These are phyloP conservation scores for Tothia fuscella DNA, from an alignment of 2,329 filamentous ascomycete species.

Conservation along the genomic window DNA sequence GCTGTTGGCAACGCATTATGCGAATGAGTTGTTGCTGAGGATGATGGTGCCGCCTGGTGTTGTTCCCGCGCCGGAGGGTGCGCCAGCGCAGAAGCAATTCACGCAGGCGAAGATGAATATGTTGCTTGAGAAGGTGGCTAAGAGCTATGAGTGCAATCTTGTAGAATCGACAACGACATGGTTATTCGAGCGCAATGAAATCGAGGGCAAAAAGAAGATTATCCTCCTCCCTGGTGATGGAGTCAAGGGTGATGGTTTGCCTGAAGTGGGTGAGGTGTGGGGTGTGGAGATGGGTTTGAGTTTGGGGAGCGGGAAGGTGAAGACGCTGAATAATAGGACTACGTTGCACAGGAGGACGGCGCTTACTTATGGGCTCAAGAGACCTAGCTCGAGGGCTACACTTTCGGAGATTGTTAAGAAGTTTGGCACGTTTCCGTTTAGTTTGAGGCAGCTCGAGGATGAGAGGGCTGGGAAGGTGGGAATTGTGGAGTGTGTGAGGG, in stretches of 20 bases:
- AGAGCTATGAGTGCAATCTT: constrained; percentile 80
- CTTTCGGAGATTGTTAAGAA: constrained; percentile 93
- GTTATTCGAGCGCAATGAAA: constrained; percentile 93
- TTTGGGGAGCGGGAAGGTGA: constrained; percentile 86
- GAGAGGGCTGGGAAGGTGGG: constrained; percentile 93
- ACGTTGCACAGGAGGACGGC: constrained; percentile 89
- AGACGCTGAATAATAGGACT: constrained; percentile 73
- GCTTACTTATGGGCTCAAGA: constrained; percentile 86
- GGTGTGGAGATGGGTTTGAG: constrained; percentile 93
- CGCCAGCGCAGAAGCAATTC: constrained; percentile 61
- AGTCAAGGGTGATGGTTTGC: constrained; percentile 77
- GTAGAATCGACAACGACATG: constrained; percentile 98
- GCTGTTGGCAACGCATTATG: constrained; percentile 81
- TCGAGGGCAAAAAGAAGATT: constrained; percentile 97
- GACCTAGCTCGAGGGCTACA: constrained; percentile 82
- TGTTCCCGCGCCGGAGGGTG: constrained; percentile 71
- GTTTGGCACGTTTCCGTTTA: constrained; percentile 97
- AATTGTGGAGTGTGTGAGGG: constrained; percentile 89
- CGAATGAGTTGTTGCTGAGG: constrained; percentile 86
- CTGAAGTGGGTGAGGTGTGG: constrained; percentile 90
- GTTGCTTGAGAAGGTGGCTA: constrained; percentile 81
- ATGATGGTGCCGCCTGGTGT: constrained; percentile 86
- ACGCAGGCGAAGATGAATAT: constrained; percentile 78
- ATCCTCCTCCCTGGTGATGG: constrained; percentile 79
- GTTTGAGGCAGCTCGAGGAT: constrained; percentile 88